Evolutionary conservation across 257 asterid species (phyloP).

Genomic region (Catharanthus roseus): DNA sequence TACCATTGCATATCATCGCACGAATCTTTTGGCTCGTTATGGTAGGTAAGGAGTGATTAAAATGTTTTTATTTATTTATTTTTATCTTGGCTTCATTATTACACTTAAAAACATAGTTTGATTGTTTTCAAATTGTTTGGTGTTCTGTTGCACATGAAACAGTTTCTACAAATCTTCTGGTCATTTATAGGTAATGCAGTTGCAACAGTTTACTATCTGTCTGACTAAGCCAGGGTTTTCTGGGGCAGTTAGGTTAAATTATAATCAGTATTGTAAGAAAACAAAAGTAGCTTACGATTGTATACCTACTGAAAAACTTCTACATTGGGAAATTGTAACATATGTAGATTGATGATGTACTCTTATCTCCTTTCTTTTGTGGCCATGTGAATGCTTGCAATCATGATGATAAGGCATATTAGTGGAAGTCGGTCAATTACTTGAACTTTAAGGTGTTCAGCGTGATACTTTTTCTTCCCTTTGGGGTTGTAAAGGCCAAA

Average conservation of each 20-base stretch:
- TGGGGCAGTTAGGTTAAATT: neutral
- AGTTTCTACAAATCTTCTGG: neutral
- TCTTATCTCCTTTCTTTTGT: neutral
- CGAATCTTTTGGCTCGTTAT: conserved; percentile 90
- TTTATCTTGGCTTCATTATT: neutral
- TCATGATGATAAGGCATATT: neutral
- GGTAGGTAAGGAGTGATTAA: conserved; percentile 72
- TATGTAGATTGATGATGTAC: neutral
- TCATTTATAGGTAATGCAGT: neutral
- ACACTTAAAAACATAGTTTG: neutral
- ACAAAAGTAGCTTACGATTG: neutral
- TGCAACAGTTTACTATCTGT: neutral
- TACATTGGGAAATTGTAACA: neutral
- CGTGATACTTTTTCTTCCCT: neutral
- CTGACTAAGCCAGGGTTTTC: neutral
- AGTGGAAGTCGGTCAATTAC: neutral
- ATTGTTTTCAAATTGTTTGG: neutral
- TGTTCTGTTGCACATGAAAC: neutral
- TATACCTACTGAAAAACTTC: neutral
- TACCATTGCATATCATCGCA: conserved; percentile 87
- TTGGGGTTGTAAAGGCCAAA: neutral
- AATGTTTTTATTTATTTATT: neutral
- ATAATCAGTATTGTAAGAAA: neutral
- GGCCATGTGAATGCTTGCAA: neutral
- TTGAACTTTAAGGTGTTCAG: neutral